Base-by-base conservation (phyloP, 257 asterid species). In the Verbascum thapsus region DNA sequence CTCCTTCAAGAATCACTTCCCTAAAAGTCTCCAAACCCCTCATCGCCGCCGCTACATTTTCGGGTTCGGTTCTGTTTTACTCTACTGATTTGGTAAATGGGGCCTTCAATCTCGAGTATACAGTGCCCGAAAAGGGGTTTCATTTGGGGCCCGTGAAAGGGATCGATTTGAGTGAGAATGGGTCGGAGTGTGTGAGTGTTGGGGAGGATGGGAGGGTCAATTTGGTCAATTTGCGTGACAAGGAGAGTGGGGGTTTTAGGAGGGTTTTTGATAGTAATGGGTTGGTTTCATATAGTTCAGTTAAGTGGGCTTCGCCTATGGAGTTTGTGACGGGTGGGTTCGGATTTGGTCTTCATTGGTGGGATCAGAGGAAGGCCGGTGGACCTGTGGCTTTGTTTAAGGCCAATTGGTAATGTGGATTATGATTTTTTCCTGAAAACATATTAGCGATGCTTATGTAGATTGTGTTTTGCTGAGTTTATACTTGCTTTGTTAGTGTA, bases 241-340 rank as follows among this genome's bases (percentile, higher is more conserved):
- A 50, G 38, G 73, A 78, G 52, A 79, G 77, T 41, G 73, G 79
- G 52, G 80, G 77, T 41, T 74, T 64, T 66, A 78, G 72, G 79
- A 84, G 74, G 75, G 80, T 83, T 43, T 91, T 72, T 68, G 89
- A 88, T 63, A 78, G 92, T 35, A 74, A 74, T 67, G 97, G 96
- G 1, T 69, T 88, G 85, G 88, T 86, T 55, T 75, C 90, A 10
- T 91, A 88, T 63, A 79, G 72, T 3, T 67, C 98, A 3, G 95
- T 82, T 39, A 88, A 83, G 72, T 91, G 96, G 98, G 98, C 96
- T 1, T 86, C 96, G 0, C 95, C 95, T 0, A 73, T 64, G 58
- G 98, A 91, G 74, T 91, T 91, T 66, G 92, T 85, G 53, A 88
- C 95, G 5, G 97, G 97, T 38, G 87, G 94, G 5, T 84, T 88